Evolutionary conservation across 2,329 filamentous ascomycete genomes (phyloP), one percentile per base, ranked within the genome.

Genomic region (Trichoderma oligosporum): DNA sequence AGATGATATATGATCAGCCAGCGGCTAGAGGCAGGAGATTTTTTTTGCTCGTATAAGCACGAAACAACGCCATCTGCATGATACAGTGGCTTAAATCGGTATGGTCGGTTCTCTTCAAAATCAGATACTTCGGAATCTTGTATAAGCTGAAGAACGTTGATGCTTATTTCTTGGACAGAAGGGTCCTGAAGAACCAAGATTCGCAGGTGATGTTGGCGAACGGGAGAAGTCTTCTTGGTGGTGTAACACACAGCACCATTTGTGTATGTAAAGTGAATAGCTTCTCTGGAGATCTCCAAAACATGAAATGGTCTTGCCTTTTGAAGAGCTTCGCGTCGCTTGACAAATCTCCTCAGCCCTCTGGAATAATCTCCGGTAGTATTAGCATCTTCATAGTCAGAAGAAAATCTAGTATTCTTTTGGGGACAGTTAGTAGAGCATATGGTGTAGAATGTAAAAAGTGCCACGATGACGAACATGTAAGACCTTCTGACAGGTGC

Each of bases 211-310:
- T 67, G 51, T 33, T 65, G 58, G 39, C 78, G 75, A 16, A 12
- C 8, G 14, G 36, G 35, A 6, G 18, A 65, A 60, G 66, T 44
- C 33, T 64, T 59, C 33, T 77, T 76, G 38, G 76, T 67, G 9
- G 82, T 78, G 65, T 90, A 87, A 63, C 86, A 89, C 14, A 91
- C 71, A 9, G 82, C 76, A 5, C 87, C 86, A 57, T 83, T 77
- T 16, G 76, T 74, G 66, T 87, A 90, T 2, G 84, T 68, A 68
- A 86, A 89, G 3, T 77, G 75, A 22, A 83, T 78, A 3, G 80
- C 85, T 52, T 82, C 74, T 3, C 80, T 86, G 29, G 90, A 66
- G 0, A 85, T 73, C 2, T 79, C 79, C 14, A 81, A 7, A 2
- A 55, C 79, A 0, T 82, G 77, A 66, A 83, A 90, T 0, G 88